Percentiles rank a stretch among this genome's conserved stretches.
These are phyloP conservation scores for Gleditsia sinensis DNA, from an alignment of 306 rosid species.

Conservation along the genomic window DNA sequence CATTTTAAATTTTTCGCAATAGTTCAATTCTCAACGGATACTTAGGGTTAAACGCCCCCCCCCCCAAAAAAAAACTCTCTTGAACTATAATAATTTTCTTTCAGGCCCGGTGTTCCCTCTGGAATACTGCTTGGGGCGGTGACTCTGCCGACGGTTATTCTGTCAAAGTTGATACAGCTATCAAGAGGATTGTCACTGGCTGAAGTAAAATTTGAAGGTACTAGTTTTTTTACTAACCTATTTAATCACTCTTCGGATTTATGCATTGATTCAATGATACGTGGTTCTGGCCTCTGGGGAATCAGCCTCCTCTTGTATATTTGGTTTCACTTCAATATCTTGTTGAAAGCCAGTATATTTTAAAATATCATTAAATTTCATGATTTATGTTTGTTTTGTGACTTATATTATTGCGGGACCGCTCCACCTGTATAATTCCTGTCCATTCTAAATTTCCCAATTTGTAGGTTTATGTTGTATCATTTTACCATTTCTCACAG, in stretches of 20 bases:
- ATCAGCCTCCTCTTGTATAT: background rate
- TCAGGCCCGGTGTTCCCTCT: constrained; percentile 83
- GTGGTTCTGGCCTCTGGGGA: background rate
- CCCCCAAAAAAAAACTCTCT: too few species aligned
- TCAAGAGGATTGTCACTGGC: constrained; percentile 57
- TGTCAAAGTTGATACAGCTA: constrained; percentile 73
- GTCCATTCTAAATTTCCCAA: background rate
- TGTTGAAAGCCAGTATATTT: background rate
- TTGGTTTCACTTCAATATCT: background rate
- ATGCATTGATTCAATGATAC: background rate
- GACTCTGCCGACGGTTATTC: constrained; percentile 74
- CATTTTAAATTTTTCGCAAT: background rate
- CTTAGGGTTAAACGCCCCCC: background rate
- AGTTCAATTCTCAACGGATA: background rate
- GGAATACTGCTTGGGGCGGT: constrained; percentile 83
- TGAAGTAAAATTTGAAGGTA: constrained; percentile 65
- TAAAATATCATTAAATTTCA: background rate
- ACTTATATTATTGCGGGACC: background rate
- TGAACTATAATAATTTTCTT: background rate
- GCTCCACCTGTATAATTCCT: background rate
- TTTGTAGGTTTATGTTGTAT: background rate
- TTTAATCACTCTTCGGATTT: background rate
- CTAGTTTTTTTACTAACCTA: background rate
- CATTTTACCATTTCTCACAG: background rate
- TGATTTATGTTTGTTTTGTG: background rate